Base-by-base conservation (phyloP, 805 yeast genomes). In the Sugiyamaella chiloensis region DNA sequence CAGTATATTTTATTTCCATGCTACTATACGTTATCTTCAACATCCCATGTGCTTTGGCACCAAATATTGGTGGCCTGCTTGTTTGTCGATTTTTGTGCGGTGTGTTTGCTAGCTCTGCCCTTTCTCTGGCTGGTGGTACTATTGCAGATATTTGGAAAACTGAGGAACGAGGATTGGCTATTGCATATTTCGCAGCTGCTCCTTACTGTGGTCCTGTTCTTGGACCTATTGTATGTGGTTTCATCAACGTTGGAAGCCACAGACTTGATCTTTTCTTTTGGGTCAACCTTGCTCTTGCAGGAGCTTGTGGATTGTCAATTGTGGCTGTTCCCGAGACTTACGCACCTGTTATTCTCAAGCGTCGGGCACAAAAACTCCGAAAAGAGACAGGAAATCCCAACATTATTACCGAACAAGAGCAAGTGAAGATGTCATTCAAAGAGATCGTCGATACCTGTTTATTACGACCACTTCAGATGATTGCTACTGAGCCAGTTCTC, bases 361-460 rank as follows among this genome's bases (percentile, higher is more conserved):
- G 63, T 34, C 78, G 86, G 60, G 96, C 96, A 23, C 68, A 68
- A 54, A 75, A 64, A 58, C 63, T 87, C 56, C 78, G 96, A 74
- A 78, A 80, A 62, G 85, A 85, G 65, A 84, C 95, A 9, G 95
- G 95, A 42, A 83, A 88, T 62, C 71, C 70, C n/a, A 83, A 83
- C 63, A 87, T 89, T 55, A 85, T 87, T 91, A 89, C 96, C 19
- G 96, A 89, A 68, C 95, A 87, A 66, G 97, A 89, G 67, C 95
- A 86, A 66, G 96, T 87, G 67, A 87, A 89, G 17, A 78, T 76
- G 50, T 68, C 85, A 1, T 64, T 87, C 42, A 70, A 67, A 24
- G 95, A 89, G 61, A 69, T 88, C 63, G 59, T 87, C 52, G 73
- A 78, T 55, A 77, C 85, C 9, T 81, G 86, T 66, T 71, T 89